Percentiles rank a stretch among this genome's conserved stretches.
Evolutionary conservation across 2,329 filamentous ascomycete genomes (phyloP).

Genomic region (Colletotrichum plurivorum): DNA sequence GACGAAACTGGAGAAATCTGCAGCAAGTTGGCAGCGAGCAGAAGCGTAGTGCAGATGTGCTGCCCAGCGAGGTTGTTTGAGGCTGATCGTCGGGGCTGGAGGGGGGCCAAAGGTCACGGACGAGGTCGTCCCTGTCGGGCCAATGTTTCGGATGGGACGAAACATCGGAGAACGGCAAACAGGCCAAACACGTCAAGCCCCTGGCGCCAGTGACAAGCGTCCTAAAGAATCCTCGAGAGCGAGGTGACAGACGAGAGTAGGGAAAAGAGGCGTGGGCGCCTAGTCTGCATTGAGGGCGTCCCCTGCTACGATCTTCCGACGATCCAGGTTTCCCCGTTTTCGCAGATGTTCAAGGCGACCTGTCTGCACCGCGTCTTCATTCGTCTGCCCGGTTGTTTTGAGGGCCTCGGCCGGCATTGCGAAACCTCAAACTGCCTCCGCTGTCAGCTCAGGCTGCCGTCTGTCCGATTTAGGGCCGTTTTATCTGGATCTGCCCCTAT

Average conservation of each 20-base stretch:
- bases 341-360: constrained; percentile 22
- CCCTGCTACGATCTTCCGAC: constrained; percentile 34
- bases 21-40: constrained; percentile 23
- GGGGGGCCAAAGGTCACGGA: constrained; percentile 1
- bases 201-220: constrained; percentile 1
- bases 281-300: background rate
- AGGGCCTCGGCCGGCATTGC: constrained; percentile 18
- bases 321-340: constrained; percentile 40
- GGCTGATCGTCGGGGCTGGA: constrained; percentile 5
- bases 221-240: constrained; percentile 1
- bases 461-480: constrained; percentile 20
- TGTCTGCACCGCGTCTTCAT: constrained; percentile 13
- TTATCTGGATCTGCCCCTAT: constrained; percentile 16
- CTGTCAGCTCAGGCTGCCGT: constrained; percentile 20
- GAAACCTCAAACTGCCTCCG: constrained; percentile 17
- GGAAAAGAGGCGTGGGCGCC: background rate
- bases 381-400: constrained; percentile 20
- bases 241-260: background rate
- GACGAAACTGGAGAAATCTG: background rate
- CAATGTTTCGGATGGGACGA: constrained; percentile 43
- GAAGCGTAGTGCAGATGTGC: background rate
- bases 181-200: constrained; percentile 20
- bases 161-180: constrained; percentile 32
- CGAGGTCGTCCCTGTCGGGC: constrained; percentile 41
- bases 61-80: constrained; percentile 42